Conservation (phyloP, 345 rosid genomes). For the Toxicodendron radicans region DNA sequence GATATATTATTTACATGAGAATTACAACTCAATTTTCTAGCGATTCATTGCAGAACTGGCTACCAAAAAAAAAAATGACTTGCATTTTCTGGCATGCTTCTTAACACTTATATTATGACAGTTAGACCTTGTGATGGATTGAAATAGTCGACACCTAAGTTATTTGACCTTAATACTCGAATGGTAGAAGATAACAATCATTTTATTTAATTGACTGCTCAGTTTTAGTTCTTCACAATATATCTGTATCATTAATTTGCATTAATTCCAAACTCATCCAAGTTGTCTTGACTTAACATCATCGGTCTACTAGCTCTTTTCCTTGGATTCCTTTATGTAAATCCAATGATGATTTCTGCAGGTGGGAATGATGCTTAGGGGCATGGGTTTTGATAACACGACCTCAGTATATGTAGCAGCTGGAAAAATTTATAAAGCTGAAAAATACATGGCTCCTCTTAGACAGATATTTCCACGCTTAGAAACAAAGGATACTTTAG, state of each 20-base stretch:
- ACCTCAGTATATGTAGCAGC: conserved; percentile 85
- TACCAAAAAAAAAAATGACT: too few relatives aligned
- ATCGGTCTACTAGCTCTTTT: neutral
- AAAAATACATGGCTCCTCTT: conserved; percentile 87
- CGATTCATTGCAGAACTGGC: too few relatives aligned
- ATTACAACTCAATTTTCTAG: too few relatives aligned
- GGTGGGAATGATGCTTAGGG: conserved; percentile 99
- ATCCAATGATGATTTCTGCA: conserved; percentile 26
- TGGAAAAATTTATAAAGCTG: conserved; percentile 88
- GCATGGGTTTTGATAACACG: conserved; percentile 87
- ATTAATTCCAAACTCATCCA: neutral
- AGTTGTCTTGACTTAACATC: neutral
- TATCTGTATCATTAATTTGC: neutral
- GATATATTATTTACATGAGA: too few relatives aligned
- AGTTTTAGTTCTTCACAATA: neutral
- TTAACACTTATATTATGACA: neutral
- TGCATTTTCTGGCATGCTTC: too few relatives aligned
- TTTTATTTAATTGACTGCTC: neutral
- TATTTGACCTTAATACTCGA: neutral
- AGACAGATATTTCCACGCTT: conserved; percentile 87
- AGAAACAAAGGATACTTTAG: conserved; percentile 84
- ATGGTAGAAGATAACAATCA: neutral
- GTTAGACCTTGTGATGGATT: neutral
- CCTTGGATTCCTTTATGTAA: neutral
- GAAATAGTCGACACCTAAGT: neutral